Evolutionary conservation across 1,284 basidiomycete species (phyloP).

Genomic region (Omphalotus olearius): DNA sequence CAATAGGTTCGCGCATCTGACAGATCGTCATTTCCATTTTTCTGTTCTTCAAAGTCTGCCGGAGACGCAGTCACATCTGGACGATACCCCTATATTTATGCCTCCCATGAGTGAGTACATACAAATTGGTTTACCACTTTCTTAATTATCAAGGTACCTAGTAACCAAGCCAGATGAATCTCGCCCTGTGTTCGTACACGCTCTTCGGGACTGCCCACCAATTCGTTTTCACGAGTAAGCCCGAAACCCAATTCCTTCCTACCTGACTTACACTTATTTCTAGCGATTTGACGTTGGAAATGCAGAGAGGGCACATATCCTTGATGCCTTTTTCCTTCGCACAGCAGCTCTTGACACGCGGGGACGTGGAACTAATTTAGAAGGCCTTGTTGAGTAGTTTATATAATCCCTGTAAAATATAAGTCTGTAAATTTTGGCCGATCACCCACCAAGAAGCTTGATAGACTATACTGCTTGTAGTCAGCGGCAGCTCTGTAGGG

Average conservation of each 20-base stretch:
- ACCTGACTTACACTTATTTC: background rate
- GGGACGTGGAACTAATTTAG: slow-evolving; percentile 70
- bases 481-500: no score
- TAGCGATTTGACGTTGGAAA: slow-evolving; percentile 58
- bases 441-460: no score
- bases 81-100: slow-evolving; percentile 67
- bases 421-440: no score
- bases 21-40: slow-evolving; percentile 68
- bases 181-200: slow-evolving; percentile 77
- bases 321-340: slow-evolving; percentile 65
- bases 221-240: slow-evolving; percentile 71
- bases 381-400: no score
- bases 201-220: slow-evolving; percentile 64
- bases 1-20: slow-evolving; percentile 64
- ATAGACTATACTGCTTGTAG: no score
- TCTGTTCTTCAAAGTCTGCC: slow-evolving; percentile 81
- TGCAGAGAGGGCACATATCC: slow-evolving; percentile 69
- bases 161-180: slow-evolving; percentile 74
- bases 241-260: background rate
- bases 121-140: background rate
- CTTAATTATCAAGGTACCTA: slow-evolving; percentile 26
- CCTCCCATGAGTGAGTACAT: slow-evolving; percentile 71
- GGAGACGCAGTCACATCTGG: slow-evolving; percentile 64
- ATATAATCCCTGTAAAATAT: no score
- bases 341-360: slow-evolving; percentile 64